Percentiles rank a stretch among this genome's conserved stretches.
phyloP scores from a whole-genome alignment of 2,329 filamentous ascomycete species.

The Diaporthe vaccinii region DNA sequence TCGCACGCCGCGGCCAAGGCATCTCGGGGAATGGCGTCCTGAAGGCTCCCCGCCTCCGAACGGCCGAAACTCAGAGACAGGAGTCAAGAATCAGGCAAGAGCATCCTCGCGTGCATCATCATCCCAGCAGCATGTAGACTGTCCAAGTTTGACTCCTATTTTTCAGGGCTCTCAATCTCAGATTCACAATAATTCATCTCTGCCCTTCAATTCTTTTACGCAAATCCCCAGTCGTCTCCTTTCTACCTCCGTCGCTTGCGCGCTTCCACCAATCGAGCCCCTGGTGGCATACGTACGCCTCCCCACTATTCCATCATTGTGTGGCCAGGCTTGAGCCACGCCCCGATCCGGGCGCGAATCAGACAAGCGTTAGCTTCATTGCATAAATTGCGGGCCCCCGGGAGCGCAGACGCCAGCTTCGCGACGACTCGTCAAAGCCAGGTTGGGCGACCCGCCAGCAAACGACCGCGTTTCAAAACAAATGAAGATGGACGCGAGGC shows the following conservation, averaged over 20 bases:
- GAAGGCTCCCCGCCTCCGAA: background rate
- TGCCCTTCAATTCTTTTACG: constrained; percentile 6
- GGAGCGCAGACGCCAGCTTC: background rate
- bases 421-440: constrained; percentile 6
- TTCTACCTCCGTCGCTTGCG: constrained; percentile 11
- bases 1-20: constrained; percentile 13
- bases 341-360: constrained; percentile 16
- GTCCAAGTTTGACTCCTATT: background rate
- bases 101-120: background rate
- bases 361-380: constrained; percentile 12
- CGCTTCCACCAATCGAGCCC: constrained; percentile 17
- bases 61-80: background rate
- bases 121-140: background rate
- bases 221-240: constrained; percentile 1
- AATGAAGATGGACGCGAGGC: constrained; percentile 34
- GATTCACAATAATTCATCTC: constrained; percentile 12
- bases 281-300: constrained; percentile 25
- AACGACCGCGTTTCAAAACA: constrained; percentile 36
- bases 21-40: background rate
- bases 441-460: constrained; percentile 15
- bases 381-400: constrained; percentile 19
- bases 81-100: background rate
- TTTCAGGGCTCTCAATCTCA: background rate
- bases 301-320: constrained; percentile 24
- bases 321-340: background rate